These are phyloP conservation scores for Dentipellis fragilis DNA, from an alignment of 768 basidiomycete genomes.

Conservation along the genomic window DNA sequence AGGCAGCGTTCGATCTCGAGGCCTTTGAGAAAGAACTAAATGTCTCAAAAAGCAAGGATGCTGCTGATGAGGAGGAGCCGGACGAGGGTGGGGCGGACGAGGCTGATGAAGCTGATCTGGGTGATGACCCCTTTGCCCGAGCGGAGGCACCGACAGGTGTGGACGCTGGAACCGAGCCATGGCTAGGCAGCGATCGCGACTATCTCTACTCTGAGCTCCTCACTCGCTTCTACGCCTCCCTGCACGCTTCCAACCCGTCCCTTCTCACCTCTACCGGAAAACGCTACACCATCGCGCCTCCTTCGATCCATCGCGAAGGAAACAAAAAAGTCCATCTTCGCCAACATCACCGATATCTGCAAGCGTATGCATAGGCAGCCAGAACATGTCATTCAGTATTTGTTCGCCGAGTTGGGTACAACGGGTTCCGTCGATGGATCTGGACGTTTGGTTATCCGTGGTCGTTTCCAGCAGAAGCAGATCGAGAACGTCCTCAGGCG, in stretches of 20 bases:
- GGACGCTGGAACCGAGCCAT: conserved; percentile 74
- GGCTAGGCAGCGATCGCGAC: conserved; percentile 89
- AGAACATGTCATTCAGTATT: conserved; percentile 94
- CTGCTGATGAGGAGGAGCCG: conserved; percentile 41
- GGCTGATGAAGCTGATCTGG: conserved; percentile 75
- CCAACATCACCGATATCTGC: conserved; percentile 96
- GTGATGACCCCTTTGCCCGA: conserved; percentile 78
- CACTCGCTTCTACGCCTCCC: conserved; percentile 80
- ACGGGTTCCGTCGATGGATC: conserved; percentile 91
- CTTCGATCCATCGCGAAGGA: conserved; percentile 88
- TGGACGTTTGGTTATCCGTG: conserved; percentile 90
- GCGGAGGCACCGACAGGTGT: conserved; percentile 38
- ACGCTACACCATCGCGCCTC: conserved; percentile 95
- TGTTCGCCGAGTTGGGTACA: conserved; percentile 98
- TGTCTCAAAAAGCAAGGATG: conserved; percentile 53
- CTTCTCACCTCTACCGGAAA: conserved; percentile 79
- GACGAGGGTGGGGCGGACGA: conserved; percentile 53
- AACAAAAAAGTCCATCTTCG: conserved; percentile 95
- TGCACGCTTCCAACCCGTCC: conserved; percentile 91
- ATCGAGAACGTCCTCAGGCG: conserved; percentile 93
- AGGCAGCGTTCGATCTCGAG: conserved; percentile 80
- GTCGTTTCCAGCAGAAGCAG: conserved; percentile 97
- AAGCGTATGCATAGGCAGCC: conserved; percentile 97
- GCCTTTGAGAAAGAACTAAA: conserved; percentile 91
- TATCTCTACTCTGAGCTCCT: conserved; percentile 97